phyloP scores from a whole-genome alignment of 768 basidiomycete species.

The Myochromella boudieri region DNA sequence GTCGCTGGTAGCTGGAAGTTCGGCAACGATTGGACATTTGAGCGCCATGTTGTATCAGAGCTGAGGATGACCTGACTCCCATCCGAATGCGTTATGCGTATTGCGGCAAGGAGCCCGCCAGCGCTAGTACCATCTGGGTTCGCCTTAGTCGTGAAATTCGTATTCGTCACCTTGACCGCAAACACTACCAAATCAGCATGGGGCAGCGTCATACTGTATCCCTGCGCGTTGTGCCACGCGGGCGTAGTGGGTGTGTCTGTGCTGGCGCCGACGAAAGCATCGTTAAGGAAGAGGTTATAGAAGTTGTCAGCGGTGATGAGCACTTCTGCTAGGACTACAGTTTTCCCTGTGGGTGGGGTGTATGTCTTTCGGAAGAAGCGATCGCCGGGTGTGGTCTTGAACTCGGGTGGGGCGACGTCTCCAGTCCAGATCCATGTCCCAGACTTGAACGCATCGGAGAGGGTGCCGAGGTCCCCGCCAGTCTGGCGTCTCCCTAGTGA shows the following conservation, averaged over 20 bases:
- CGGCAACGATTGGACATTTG: constrained; percentile 1
- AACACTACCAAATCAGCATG: constrained; percentile 14
- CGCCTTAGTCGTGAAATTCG: not conserved
- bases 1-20: constrained; percentile 9
- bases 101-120: constrained; percentile 11
- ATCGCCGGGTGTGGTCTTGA: constrained; percentile 8
- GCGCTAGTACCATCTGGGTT: constrained; percentile 9
- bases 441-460: constrained; percentile 6
- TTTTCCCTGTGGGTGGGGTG: too few relatives aligned
- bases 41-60: constrained; percentile 9
- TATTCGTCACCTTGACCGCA: constrained; percentile 13
- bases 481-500: constrained; percentile 3
- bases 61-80: constrained; percentile 7
- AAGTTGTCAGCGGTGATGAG: constrained; percentile 14
- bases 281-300: constrained; percentile 13
- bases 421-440: constrained; percentile 16
- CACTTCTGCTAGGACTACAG: constrained; percentile 11
- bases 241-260: constrained; percentile 1
- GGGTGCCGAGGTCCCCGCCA: not conserved
- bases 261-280: constrained; percentile 5
- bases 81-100: constrained; percentile 16
- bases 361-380: constrained; percentile 13
- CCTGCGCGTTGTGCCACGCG: constrained; percentile 15
- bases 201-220: constrained; percentile 10
- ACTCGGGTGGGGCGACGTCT: constrained; percentile 2